Evolutionary conservation across 2,329 filamentous ascomycete species (phyloP).

Genomic region (Sclerotinia spermophila): DNA sequence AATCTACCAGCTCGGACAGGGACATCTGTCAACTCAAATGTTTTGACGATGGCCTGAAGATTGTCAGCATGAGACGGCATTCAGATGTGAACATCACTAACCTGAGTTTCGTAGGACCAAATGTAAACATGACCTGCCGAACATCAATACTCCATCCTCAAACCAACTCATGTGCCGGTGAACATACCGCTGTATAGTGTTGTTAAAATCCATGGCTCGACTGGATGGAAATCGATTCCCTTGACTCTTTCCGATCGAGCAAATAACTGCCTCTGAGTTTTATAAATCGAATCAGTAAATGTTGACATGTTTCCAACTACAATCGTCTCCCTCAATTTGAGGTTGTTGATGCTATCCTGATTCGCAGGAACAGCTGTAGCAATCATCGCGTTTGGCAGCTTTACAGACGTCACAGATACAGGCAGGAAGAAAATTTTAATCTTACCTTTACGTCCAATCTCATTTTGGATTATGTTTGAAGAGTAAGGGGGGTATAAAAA

Average conservation of each 20-base stretch:
- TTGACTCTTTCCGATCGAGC: slow-evolving; percentile 94
- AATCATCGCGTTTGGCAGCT: not conserved
- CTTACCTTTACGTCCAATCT: slow-evolving; percentile 58
- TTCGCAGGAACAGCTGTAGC: slow-evolving; percentile 15
- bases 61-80: slow-evolving; percentile 19
- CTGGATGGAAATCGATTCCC: slow-evolving; percentile 94
- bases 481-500: slow-evolving; percentile 25
- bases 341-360: slow-evolving; percentile 21
- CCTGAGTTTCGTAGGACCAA: slow-evolving; percentile 95
- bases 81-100: slow-evolving; percentile 33
- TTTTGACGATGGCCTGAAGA: slow-evolving; percentile 81
- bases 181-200: slow-evolving; percentile 87
- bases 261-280: slow-evolving; percentile 70
- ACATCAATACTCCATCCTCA: slow-evolving; percentile 31
- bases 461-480: slow-evolving; percentile 42
- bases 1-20: slow-evolving; percentile 96
- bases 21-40: slow-evolving; percentile 97
- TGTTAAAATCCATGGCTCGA: slow-evolving; percentile 94
- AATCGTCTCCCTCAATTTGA: slow-evolving; percentile 27
- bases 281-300: slow-evolving; percentile 38
- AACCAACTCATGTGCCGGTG: slow-evolving; percentile 23
- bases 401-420: not conserved
- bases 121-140: slow-evolving; percentile 91
- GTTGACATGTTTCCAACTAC: slow-evolving; percentile 25
- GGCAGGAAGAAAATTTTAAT: slow-evolving; percentile 18